Evolutionary conservation across 169 alveolate species (phyloP).

Genomic region (Plasmodium vivax): DNA sequence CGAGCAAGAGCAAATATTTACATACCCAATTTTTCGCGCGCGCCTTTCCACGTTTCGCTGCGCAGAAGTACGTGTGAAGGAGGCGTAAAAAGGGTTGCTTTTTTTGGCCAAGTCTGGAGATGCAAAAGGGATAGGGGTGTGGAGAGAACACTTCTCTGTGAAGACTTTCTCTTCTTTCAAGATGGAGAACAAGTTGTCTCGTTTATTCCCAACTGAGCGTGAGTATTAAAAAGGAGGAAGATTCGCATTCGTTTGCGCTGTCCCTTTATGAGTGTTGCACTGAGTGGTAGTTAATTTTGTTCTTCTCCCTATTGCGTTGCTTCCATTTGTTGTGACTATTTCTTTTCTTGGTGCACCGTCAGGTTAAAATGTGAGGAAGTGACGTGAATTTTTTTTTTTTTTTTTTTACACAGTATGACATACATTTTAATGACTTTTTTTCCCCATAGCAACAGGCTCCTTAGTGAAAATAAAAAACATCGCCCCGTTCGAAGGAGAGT

Average conservation of each 20-base stretch:
- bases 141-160: background rate
- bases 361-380: background rate
- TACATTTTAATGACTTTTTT: background rate
- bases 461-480: slow-evolving; percentile 58
- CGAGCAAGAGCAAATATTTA: background rate
- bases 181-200: slow-evolving; percentile 20
- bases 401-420: background rate
- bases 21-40: background rate
- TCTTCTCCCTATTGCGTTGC: background rate
- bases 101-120: background rate
- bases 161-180: background rate
- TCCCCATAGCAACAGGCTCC: slow-evolving; percentile 63
- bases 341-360: background rate
- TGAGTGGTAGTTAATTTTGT: background rate
- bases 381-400: background rate
- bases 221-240: background rate
- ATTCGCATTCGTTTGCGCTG: background rate
- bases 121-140: background rate
- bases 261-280: background rate
- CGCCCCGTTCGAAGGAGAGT: slow-evolving; percentile 28
- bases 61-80: background rate
- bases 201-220: slow-evolving; percentile 48
- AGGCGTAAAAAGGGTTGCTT: background rate
- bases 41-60: background rate
- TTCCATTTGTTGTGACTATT: background rate